Evolutionary conservation across 139 green algal species (phyloP).

Genomic region (Chlamydomonas sp.): DNA sequence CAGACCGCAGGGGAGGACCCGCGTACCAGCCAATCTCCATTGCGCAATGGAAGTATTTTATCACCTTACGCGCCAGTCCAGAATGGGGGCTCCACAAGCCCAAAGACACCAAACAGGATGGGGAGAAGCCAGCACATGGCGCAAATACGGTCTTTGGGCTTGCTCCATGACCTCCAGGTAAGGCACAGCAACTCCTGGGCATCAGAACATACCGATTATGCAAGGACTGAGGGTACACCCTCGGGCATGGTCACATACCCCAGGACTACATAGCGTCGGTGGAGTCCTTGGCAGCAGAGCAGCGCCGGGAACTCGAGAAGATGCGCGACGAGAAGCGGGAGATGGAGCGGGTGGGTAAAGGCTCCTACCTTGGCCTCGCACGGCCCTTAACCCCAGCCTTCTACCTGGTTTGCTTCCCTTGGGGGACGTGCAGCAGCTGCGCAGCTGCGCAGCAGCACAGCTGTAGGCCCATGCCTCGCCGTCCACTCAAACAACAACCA

Average conservation of each 20-base stretch:
- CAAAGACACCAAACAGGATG: background rate
- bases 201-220: background rate
- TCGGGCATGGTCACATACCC: background rate
- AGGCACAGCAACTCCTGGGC: background rate
- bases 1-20: too few relatives aligned
- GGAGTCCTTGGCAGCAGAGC: slow-evolving; percentile 35
- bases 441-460: background rate
- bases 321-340: slow-evolving; percentile 38
- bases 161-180: slow-evolving; percentile 56
- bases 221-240: background rate
- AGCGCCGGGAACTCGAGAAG: slow-evolving; percentile 42
- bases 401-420: background rate
- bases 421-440: background rate
- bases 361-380: background rate
- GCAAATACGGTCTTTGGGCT: slow-evolving; percentile 42
- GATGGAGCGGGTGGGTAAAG: slow-evolving; percentile 36
- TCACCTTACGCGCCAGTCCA: background rate
- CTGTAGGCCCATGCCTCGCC: background rate
- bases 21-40: background rate
- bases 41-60: background rate
- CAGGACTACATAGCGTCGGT: slow-evolving; percentile 51
- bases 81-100: too few relatives aligned
- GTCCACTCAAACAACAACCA: background rate
- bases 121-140: slow-evolving; percentile 27
- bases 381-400: background rate